Conservation (phyloP, 495 filamentous ascomycete species). For the Jackrogersella minutella region DNA sequence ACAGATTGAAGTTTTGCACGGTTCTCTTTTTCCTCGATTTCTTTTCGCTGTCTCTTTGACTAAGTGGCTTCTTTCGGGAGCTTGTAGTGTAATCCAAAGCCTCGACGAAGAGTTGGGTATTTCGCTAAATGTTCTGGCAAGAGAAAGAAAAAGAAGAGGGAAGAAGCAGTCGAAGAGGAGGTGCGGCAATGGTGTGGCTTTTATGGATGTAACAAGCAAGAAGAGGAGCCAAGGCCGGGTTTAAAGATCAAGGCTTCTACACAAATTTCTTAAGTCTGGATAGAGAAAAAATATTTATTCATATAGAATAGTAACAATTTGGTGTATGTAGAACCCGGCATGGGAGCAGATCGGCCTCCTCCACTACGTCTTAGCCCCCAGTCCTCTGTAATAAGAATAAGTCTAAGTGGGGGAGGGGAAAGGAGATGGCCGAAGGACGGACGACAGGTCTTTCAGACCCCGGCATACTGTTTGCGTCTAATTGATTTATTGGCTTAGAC, state of each 20-base stretch:
- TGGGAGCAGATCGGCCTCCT: constrained; percentile 44
- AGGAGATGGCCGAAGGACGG: constrained; percentile 47
- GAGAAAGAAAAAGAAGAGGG: constrained; percentile 39
- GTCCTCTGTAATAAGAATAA: constrained; percentile 30
- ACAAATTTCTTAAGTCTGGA: constrained; percentile 30
- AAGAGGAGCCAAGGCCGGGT: constrained; percentile 36
- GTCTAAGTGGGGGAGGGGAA: constrained; percentile 44
- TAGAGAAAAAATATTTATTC: constrained; percentile 32
- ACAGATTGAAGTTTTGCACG: constrained; percentile 22
- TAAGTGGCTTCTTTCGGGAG: constrained; percentile 20
- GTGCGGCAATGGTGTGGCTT: constrained; percentile 41
- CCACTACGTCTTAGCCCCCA: constrained; percentile 31
- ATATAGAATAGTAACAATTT: constrained; percentile 32
- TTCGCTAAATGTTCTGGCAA: constrained; percentile 44
- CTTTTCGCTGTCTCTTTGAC: constrained; percentile 15
- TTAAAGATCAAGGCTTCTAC: constrained; percentile 32
- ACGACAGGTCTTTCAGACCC: constrained; percentile 39
- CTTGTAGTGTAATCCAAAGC: constrained; percentile 28
- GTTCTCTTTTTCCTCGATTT: constrained; percentile 1
- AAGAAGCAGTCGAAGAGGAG: constrained; percentile 31
- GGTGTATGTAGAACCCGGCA: constrained; percentile 31
- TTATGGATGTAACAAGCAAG: constrained; percentile 40
- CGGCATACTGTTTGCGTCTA: constrained; percentile 41
- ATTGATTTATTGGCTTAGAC: constrained; percentile 31
- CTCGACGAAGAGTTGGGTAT: constrained; percentile 40